Percentiles rank a stretch among this genome's conserved stretches.
phyloP scores from a whole-genome alignment of 192 early-diverging fungal species.

The Hyaloraphidium curvatum region DNA sequence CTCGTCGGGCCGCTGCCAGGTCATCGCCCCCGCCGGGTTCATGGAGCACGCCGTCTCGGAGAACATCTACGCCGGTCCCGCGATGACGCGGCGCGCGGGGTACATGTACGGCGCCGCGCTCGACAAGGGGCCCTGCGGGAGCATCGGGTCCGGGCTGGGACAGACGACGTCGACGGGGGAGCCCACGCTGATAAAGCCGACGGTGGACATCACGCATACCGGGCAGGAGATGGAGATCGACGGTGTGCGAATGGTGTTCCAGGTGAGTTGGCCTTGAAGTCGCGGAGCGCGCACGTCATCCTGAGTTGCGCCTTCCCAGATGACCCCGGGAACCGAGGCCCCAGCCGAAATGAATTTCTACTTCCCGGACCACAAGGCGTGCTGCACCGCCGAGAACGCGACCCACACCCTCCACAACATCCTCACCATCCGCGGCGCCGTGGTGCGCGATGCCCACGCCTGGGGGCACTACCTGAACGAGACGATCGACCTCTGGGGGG shows the following conservation, averaged over 20 bases:
- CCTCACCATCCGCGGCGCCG: not conserved
- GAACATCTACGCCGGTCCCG: not conserved
- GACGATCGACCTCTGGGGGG: not conserved
- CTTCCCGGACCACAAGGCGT: not conserved
- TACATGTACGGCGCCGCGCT: not conserved
- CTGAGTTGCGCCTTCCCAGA: not conserved
- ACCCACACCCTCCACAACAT: not conserved
- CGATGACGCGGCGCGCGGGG: not conserved
- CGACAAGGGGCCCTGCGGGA: not conserved
- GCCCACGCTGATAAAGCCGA: not conserved
- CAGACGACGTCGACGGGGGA: not conserved
- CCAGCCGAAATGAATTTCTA: not conserved
- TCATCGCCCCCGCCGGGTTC: not conserved
- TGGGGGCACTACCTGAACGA: not conserved
- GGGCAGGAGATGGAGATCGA: not conserved
- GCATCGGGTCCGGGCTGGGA: not conserved
- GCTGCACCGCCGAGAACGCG: not conserved
- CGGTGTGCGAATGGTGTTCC: not conserved
- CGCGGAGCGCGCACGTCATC: too few relatives aligned
- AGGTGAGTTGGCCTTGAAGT: not conserved
- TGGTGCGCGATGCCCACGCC: not conserved
- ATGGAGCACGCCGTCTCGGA: not conserved
- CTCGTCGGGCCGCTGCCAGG: not conserved
- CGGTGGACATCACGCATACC: not conserved
- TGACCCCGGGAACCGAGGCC: not conserved